A percentile compares a stretch with the other conserved stretches of the same genome.
Conservation (phyloP, 257 asterid species). For the Scutellaria galericulata region DNA sequence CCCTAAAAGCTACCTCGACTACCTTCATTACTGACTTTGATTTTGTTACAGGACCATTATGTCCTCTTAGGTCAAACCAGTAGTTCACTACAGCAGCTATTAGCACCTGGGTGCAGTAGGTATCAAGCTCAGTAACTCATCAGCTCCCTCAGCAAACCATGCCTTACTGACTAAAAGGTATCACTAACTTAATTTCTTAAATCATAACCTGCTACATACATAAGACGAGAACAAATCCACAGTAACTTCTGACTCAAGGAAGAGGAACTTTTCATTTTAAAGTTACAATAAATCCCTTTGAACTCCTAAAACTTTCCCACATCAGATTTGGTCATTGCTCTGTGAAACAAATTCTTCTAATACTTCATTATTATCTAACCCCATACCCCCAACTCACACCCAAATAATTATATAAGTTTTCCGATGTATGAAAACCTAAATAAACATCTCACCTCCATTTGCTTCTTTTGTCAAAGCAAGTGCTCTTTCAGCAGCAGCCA, state of each 20-base stretch:
- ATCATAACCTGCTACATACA: not conserved
- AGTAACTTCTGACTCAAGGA: not conserved
- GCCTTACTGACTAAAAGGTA: not conserved
- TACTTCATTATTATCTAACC: not conserved
- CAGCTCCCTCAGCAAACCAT: no score
- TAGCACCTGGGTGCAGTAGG: no score
- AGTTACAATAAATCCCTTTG: not conserved
- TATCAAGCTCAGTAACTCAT: not conserved
- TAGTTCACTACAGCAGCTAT: not conserved
- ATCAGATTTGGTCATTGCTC: not conserved
- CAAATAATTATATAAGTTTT: slow-evolving; percentile 17
- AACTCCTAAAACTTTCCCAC: slow-evolving; percentile 8
- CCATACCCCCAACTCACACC: not conserved
- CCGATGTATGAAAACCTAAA: slow-evolving; percentile 16
- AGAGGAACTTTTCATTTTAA: slow-evolving; percentile 1
- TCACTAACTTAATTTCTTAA: not conserved
- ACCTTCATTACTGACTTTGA: no score
- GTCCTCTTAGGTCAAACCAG: not conserved
- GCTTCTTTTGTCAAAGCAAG: slow-evolving; percentile 49
- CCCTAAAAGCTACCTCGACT: no score
- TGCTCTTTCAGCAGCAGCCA: slow-evolving; percentile 64
- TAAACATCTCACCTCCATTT: slow-evolving; percentile 47
- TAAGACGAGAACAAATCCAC: no score
- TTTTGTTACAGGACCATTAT: no score
- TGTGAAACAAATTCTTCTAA: not conserved